Evolutionary conservation across 2,329 filamentous ascomycete species (phyloP).

Genomic region (Albifimbria verrucaria): DNA sequence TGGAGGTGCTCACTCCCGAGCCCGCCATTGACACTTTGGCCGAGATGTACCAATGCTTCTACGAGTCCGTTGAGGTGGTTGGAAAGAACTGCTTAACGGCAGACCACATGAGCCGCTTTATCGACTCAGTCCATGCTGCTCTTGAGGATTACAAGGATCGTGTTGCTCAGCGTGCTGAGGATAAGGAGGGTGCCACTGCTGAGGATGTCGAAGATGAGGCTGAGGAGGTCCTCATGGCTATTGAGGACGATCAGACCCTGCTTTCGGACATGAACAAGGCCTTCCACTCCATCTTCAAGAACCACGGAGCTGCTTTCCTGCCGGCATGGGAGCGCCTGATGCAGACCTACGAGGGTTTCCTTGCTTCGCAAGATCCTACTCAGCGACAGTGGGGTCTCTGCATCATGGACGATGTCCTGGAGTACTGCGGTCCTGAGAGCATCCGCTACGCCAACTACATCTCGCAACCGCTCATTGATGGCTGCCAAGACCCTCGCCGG

Average conservation of each 20-base stretch:
- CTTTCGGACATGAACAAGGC: constrained; percentile 99
- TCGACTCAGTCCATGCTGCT: constrained; percentile 78
- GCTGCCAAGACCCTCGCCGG: constrained; percentile 81
- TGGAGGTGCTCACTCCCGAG: constrained; percentile 90
- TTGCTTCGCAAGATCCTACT: constrained; percentile 76
- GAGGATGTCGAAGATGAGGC: constrained; percentile 89
- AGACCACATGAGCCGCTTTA: constrained; percentile 81
- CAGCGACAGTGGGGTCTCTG: constrained; percentile 98
- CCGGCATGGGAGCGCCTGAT: constrained; percentile 84
- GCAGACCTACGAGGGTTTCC: constrained; percentile 80
- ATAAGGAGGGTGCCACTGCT: constrained; percentile 67
- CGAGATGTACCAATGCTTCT: constrained; percentile 99
- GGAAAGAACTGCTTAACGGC: constrained; percentile 77
- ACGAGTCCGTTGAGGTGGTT: constrained; percentile 93
- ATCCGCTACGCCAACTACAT: constrained; percentile 85
- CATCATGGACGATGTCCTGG: constrained; percentile 96
- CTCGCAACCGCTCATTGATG: constrained; percentile 78
- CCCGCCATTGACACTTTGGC: constrained; percentile 94
- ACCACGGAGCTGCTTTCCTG: constrained; percentile 82
- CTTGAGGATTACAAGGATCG: constrained; percentile 91
- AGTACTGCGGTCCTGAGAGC: constrained; percentile 90
- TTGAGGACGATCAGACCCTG: constrained; percentile 95
- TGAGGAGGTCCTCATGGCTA: constrained; percentile 82
- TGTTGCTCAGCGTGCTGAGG: constrained; percentile 78
- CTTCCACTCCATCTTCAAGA: constrained; percentile 98